Conservation (phyloP, 768 basidiomycete species). For the Serpula lacrymans region DNA sequence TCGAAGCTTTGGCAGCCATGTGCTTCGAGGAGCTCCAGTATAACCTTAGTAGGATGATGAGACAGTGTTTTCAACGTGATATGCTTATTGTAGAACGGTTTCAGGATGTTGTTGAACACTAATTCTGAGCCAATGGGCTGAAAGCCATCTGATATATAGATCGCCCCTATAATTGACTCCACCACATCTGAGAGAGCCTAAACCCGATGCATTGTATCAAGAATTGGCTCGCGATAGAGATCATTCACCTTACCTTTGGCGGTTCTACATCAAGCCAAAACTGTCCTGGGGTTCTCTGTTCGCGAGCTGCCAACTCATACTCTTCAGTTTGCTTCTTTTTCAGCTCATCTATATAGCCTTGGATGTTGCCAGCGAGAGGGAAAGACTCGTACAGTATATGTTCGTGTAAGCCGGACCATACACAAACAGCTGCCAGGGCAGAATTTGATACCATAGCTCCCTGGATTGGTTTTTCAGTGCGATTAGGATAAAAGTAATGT, state of each 20-base stretch:
- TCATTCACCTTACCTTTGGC: slow-evolving; percentile 57
- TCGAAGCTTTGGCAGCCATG: slow-evolving; percentile 68
- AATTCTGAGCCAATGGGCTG: slow-evolving; percentile 55
- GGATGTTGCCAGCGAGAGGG: slow-evolving; percentile 47
- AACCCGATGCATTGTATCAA: slow-evolving; percentile 3
- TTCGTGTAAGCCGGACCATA: slow-evolving; percentile 62
- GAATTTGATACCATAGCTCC: slow-evolving; percentile 85
- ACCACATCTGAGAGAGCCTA: slow-evolving; percentile 78
- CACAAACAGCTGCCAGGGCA: slow-evolving; percentile 71
- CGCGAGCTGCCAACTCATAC: slow-evolving; percentile 40
- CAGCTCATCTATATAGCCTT: slow-evolving; percentile 49
- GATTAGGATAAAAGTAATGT: background rate
- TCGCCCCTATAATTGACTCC: slow-evolving; percentile 75
- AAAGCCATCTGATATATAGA: slow-evolving; percentile 76
- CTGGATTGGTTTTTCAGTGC: slow-evolving; percentile 33
- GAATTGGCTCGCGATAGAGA: background rate
- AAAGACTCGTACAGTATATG: slow-evolving; percentile 58
- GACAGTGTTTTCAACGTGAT: slow-evolving; percentile 70
- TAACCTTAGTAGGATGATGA: slow-evolving; percentile 71
- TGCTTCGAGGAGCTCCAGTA: slow-evolving; percentile 71
- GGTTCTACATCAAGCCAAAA: slow-evolving; percentile 78
- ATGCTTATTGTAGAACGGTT: slow-evolving; percentile 77
- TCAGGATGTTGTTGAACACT: slow-evolving; percentile 64
- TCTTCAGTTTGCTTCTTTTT: slow-evolving; percentile 46
- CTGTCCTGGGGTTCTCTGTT: slow-evolving; percentile 55